Evolutionary conservation across 129 eudicot species (phyloP), one percentile per base, ranked within the genome.

Genomic region (Chrysanthemum makinoi): DNA sequence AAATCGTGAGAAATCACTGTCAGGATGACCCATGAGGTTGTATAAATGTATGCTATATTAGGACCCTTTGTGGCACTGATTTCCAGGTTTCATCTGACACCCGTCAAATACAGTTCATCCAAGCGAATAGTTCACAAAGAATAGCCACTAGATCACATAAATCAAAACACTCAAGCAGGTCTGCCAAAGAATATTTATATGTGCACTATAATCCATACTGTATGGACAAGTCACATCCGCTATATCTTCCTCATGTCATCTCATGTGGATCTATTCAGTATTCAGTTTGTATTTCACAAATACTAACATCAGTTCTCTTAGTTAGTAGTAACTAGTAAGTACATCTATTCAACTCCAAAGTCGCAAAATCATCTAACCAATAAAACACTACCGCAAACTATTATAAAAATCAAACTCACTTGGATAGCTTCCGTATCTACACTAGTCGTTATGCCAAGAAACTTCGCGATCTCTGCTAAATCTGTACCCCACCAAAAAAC

Each of bases 401-500:
- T 6, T 33, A 72, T 51, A 24, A 35, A 24, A 65, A 51, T 13
- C 22, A 60, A 74, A 90, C 97, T 84, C 81, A 90, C 97, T 82
- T 94, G 99, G 58, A 94, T 94, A 72, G 90, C 94, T 83, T 90
- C 96, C 3, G 90, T 87, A 78, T 94, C 99, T 74, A 85, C 80
- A n/a, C 83, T 83, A 7, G 96, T 81, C 28, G 99, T 94, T 65
- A 94, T 82, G 62, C 99, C 99, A 60, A 94, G 81, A 90, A 94
- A 94, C 84, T 94, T 90, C 19, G 99, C 99, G 64, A 94, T 94
- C 82, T 90, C 99, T 3, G 99, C 97, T 73, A 95, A 87, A 80
- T 95, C 99, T 95, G 89, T 61, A 69, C 60, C 70, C 12, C 22
- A 35, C 5, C 48, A 65, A 44, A 3, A 51, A 57, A 58, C 44